Evolutionary conservation across 305 asterid species (phyloP).

Genomic region (Ajuga reptans): DNA sequence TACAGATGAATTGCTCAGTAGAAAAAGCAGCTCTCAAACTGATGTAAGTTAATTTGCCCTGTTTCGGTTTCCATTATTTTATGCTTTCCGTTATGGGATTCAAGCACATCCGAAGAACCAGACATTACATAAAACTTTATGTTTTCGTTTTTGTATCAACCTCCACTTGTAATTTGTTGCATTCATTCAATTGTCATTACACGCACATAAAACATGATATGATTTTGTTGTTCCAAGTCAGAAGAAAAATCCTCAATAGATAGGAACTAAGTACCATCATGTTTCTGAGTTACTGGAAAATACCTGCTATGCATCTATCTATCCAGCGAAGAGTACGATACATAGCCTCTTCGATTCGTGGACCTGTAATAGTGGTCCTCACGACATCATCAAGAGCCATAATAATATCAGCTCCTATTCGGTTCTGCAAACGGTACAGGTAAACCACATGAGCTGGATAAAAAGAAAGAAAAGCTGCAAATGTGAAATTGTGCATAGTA

Average conservation of each 20-base stretch:
- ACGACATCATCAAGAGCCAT: slow-evolving; percentile 99
- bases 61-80: neutral
- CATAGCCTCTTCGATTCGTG: slow-evolving; percentile 96
- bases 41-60: neutral
- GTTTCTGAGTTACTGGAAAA: slow-evolving; percentile 9
- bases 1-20: slow-evolving; percentile 9
- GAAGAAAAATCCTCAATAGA: neutral
- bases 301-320: slow-evolving; percentile 95
- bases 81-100: neutral
- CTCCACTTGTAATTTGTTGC: neutral
- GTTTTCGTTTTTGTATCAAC: neutral
- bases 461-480: neutral
- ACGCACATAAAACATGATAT: neutral
- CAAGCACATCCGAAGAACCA: neutral
- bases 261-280: neutral
- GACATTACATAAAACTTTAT: neutral
- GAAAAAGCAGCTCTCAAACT: slow-evolving; percentile 1
- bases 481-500: neutral
- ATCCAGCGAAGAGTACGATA: slow-evolving; percentile 98
- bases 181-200: neutral
- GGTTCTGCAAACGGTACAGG: slow-evolving; percentile 52
- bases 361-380: slow-evolving; percentile 91
- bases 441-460: slow-evolving; percentile 1
- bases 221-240: slow-evolving; percentile 4
- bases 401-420: slow-evolving; percentile 97